phyloP scores from a whole-genome alignment of 2,329 filamentous ascomycete genomes.

The Ophiosphaerella herpotricha region DNA sequence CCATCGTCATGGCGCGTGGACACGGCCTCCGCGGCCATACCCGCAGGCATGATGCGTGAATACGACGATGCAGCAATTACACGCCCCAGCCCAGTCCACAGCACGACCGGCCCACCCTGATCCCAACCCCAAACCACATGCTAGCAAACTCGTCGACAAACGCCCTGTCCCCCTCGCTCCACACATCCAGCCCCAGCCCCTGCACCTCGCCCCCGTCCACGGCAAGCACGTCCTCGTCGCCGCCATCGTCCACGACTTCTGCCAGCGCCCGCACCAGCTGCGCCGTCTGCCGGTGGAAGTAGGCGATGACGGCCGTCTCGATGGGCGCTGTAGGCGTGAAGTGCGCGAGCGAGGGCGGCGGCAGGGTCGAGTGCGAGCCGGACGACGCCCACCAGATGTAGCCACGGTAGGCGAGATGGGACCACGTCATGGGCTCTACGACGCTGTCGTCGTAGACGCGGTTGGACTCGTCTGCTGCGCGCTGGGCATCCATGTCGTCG shows the following conservation, averaged over 20 bases:
- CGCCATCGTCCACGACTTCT: constrained; percentile 56
- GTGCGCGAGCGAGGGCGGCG: constrained; percentile 58
- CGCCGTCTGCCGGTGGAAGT: constrained; percentile 77
- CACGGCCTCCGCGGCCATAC: neutral
- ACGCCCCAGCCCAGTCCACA: constrained; percentile 63
- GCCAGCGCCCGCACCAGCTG: constrained; percentile 66
- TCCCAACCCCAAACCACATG: constrained; percentile 69
- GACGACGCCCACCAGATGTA: constrained; percentile 93
- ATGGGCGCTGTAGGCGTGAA: constrained; percentile 40
- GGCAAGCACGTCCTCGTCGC: constrained; percentile 50
- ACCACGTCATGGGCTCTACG: constrained; percentile 65
- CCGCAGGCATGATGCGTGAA: neutral
- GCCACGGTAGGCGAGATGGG: constrained; percentile 75
- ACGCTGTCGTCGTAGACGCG: constrained; percentile 46
- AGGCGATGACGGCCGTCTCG: constrained; percentile 76
- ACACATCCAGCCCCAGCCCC: constrained; percentile 76
- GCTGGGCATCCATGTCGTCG: constrained; percentile 29
- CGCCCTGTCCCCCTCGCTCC: constrained; percentile 71
- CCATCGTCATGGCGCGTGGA: neutral
- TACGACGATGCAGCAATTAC: constrained; percentile 10
- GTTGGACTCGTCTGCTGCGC: constrained; percentile 42
- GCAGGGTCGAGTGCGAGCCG: constrained; percentile 67
- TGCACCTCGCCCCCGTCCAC: constrained; percentile 69
- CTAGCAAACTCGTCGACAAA: constrained; percentile 68
- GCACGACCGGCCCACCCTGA: constrained; percentile 72